A percentile compares a stretch with the other conserved stretches of the same genome.
Conservation (phyloP, 2,329 filamentous ascomycete genomes). For the Aureobasidium musti region DNA sequence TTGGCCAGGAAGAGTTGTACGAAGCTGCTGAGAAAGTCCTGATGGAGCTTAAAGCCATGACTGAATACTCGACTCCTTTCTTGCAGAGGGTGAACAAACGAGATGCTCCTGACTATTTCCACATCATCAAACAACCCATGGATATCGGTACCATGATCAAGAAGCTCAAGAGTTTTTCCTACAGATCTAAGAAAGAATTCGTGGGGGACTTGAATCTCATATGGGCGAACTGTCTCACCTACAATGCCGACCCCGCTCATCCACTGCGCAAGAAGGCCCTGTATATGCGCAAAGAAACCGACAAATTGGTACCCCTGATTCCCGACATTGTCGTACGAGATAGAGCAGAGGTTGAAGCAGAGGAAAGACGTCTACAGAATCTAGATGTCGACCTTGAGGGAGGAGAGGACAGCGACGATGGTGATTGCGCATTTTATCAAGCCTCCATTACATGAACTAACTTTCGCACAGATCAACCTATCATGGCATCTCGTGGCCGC, state of each 20-base stretch:
- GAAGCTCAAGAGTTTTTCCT: slow-evolving; percentile 73
- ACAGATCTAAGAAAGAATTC: slow-evolving; percentile 79
- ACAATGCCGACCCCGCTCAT: slow-evolving; percentile 87
- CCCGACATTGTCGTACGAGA: slow-evolving; percentile 89
- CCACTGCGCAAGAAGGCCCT: slow-evolving; percentile 89
- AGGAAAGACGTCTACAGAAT: slow-evolving; percentile 73
- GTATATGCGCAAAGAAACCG: slow-evolving; percentile 95
- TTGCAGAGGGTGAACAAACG: slow-evolving; percentile 93
- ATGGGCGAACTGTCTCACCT: slow-evolving; percentile 95
- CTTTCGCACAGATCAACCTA: slow-evolving; percentile 65
- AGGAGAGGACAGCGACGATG: slow-evolving; percentile 88
- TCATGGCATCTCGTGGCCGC: slow-evolving; percentile 94
- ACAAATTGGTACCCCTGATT: slow-evolving; percentile 93
- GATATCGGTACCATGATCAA: slow-evolving; percentile 98
- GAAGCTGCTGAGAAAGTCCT: slow-evolving; percentile 96
- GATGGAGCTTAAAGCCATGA: slow-evolving; percentile 94
- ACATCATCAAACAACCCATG: slow-evolving; percentile 94
- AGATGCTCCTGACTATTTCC: slow-evolving; percentile 94
- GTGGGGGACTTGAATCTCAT: slow-evolving; percentile 91
- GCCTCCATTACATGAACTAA: not conserved
- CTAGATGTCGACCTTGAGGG: slow-evolving; percentile 79
- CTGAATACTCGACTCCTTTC: slow-evolving; percentile 96
- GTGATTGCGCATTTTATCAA: slow-evolving; percentile 36
- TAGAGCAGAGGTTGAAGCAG: slow-evolving; percentile 82
- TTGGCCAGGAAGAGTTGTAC: slow-evolving; percentile 96